These are phyloP conservation scores for Tolypocladium album DNA, from an alignment of 2,329 filamentous ascomycete genomes.

Conservation along the genomic window DNA sequence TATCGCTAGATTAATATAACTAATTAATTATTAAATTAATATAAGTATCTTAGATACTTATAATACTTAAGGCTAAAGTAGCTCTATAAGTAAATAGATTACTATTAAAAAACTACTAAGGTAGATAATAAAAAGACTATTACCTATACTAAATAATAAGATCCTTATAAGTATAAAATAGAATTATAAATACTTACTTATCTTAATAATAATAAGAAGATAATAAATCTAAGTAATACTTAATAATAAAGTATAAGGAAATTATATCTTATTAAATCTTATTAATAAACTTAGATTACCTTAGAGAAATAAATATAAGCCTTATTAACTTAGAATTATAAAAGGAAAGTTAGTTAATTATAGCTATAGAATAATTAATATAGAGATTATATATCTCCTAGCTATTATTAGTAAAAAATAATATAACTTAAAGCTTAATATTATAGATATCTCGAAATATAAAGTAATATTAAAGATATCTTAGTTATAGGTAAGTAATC, in stretches of 20 bases:
- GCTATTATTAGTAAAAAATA: neutral
- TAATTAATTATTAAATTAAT: neutral
- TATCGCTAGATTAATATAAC: no score
- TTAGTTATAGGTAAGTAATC: neutral
- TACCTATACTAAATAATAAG: neutral
- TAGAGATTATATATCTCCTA: neutral
- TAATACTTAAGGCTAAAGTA: neutral
- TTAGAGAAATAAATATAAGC: neutral
- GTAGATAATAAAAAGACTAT: neutral
- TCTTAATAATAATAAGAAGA: no score
- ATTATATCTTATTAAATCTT: no score
- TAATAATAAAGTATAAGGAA: no score
- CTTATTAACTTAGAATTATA: neutral
- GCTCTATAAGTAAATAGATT: neutral
- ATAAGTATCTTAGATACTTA: neutral
- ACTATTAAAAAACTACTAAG: neutral
- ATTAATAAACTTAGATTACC: neutral
- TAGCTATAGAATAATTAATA: neutral
- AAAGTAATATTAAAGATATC: no score
- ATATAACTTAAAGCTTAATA: neutral
- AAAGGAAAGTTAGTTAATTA: neutral
- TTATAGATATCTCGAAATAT: no score
- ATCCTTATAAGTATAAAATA: no score
- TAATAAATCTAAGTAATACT: no score
- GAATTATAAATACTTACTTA: no score